Base-by-base conservation (phyloP, 2,329 filamentous ascomycete species). In the Arachnomyces sp. region DNA sequence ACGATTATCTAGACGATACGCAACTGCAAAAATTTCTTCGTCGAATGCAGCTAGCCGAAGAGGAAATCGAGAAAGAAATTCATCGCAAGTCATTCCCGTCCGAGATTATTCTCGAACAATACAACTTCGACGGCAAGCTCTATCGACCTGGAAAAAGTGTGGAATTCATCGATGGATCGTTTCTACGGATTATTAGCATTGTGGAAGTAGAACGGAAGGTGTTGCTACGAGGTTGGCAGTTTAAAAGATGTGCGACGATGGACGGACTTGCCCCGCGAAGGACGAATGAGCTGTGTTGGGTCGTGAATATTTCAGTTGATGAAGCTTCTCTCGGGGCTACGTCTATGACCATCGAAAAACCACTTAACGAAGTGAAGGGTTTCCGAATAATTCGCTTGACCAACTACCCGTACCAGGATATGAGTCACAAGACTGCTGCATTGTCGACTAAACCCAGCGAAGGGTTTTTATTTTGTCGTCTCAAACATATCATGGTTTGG, bases 301-400 rank as follows among this genome's bases (percentile, higher is more conserved):
- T 63, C 25, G 34, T 62, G 2, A 36, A 50, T 15, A 4, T 44
- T 14, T 28, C 28, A 16, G 11, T 36, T 9, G 38, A 21, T 8
- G 21, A 37, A 31, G 37, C 28, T 13, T 31, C 11, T 7, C 21
- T n/a, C 6, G 17, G 15, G 16, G 57, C 69, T 3, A 45, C 67
- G 2, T 57, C 66, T 4, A 40, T 47, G 0, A 38, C 52, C 0
- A 38, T 64, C 0, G 70, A 77, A 2, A 52, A 80, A 0, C 32
- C 56, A 0, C 40, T 71, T 0, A 36, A 47, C 0, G 44, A 62
- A 0, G 61, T 80, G 0, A 49, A 63, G 2, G 45, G 56, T 1
- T 57, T 67, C 5, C 60, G 75, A 0, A 53, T 53, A 0, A 56
- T 84, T 0, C 52, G 67, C 0, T 57, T 72, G 2, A 85, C 80